Base-by-base conservation (phyloP, 805 yeast species). In the Ogataea dorogensis region DNA sequence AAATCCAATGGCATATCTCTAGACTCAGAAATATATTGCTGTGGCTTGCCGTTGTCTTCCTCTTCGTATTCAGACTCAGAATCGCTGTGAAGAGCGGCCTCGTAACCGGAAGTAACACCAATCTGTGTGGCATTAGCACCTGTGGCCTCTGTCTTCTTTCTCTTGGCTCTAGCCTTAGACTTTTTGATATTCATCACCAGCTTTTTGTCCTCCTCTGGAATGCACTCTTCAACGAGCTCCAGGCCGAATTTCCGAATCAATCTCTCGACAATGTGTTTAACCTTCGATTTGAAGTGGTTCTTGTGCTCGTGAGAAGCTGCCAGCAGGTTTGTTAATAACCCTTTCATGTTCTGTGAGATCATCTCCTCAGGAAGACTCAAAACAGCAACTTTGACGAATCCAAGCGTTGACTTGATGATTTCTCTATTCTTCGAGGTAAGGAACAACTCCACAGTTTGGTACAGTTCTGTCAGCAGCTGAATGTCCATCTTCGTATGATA, bases 221-320 rank as follows among this genome's bases (percentile, higher is more conserved):
- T 88, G 33, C 78, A 75, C 36, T 67, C 67, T 55, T 85, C 95
- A 34, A 93, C 75, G n/a, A 68, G 73, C 21, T 89, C 97, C 44
- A 77, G 73, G n/a, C 98, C 96, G 56, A 86, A 87, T 56, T 88
- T 80, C 58, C 98, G 77, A 36, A 91, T 76, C 53, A 93, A 68
- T 51, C 98, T 77, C 70, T 93, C 99, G 44, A 93, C 69, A 36
- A 93, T 83, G 56, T 93, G 97, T 66, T 87, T 86, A 23, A 93
- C 91, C 61, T 86, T 91, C 10, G 89, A 76, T 59, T 86, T 88
- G 73, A 93, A 93, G 57, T 88, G 96, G 31, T 95, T 94, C 54
- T 87, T 86, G 63, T 91, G 97, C 58, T 89, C 97, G 59, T 87
- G 93, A 26, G 96, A 86, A 93, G 97, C 89, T 43, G 79, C 78